These are phyloP conservation scores for Teratosphaeria pseudoeucalypti DNA, from an alignment of 2,329 filamentous ascomycete species.

Conservation along the genomic window DNA sequence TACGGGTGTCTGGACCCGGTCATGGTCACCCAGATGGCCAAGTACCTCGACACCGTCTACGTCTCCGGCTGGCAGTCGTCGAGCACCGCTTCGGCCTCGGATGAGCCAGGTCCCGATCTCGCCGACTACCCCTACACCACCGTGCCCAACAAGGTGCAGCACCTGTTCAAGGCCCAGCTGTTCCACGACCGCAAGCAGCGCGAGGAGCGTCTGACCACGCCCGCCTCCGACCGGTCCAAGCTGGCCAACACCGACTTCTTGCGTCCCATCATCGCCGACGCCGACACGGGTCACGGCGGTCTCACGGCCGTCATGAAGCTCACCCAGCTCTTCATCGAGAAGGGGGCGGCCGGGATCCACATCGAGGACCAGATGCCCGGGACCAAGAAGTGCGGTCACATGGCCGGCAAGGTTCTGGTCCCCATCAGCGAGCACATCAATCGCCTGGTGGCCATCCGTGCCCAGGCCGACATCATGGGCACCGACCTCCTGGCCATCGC, in stretches of 20 bases:
- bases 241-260: conserved; percentile 84
- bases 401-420: conserved; percentile 96
- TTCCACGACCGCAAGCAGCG: conserved; percentile 99
- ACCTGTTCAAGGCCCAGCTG: conserved; percentile 95
- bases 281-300: conserved; percentile 93
- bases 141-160: conserved; percentile 94
- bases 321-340: conserved; percentile 94
- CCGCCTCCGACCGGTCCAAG: conserved; percentile 60
- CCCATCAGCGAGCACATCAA: conserved; percentile 98
- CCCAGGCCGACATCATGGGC: conserved; percentile 98
- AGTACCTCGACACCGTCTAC: conserved; percentile 96
- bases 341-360: conserved; percentile 93
- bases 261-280: conserved; percentile 90
- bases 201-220: conserved; percentile 74
- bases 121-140: conserved; percentile 93
- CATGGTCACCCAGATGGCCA: conserved; percentile 98
- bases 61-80: conserved; percentile 99
- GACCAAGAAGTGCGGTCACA: conserved; percentile 99
- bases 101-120: conserved; percentile 94
- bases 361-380: conserved; percentile 97
- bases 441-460: conserved; percentile 87
- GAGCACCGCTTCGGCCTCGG: conserved; percentile 85
- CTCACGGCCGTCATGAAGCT: conserved; percentile 99
- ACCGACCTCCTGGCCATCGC: conserved; percentile 82
- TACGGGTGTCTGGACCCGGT: conserved; percentile 97